Conservation (phyloP, 768 basidiomycete species). For the Termitomyces sp. region DNA sequence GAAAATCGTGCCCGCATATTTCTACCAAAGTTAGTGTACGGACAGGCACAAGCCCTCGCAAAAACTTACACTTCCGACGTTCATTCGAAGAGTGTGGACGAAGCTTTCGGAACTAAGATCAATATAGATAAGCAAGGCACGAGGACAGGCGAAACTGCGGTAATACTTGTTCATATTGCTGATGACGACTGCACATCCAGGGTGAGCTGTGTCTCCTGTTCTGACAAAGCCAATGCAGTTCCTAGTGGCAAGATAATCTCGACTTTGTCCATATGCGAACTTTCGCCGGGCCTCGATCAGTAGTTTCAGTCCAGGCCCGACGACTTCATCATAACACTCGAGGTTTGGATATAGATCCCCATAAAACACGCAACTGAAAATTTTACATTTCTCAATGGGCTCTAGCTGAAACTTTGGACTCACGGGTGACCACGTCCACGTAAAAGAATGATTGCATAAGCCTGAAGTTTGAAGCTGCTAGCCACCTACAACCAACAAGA, state of each 20-base stretch:
- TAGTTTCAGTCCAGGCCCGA: constrained; percentile 45
- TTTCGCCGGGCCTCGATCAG: constrained; percentile 60
- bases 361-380: constrained; percentile 77
- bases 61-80: constrained; percentile 54
- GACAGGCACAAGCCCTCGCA: neutral
- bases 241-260: constrained; percentile 53
- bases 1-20: constrained; percentile 37
- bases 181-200: constrained; percentile 69
- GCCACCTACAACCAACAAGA: constrained; percentile 45
- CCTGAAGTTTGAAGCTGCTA: constrained; percentile 71
- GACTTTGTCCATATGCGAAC: constrained; percentile 62
- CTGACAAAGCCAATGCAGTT: constrained; percentile 80
- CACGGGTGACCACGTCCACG: constrained; percentile 72
- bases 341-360: constrained; percentile 75
- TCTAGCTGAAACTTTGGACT: constrained; percentile 22
- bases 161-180: constrained; percentile 51
- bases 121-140: neutral
- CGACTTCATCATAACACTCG: constrained; percentile 57
- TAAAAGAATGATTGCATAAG: constrained; percentile 77
- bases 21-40: constrained; percentile 17
- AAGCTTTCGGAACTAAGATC: constrained; percentile 24
- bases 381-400: neutral
- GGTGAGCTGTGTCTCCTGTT: constrained; percentile 47
- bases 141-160: neutral
- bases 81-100: constrained; percentile 56